phyloP scores from a whole-genome alignment of 306 rosid species.

The Vicia faba region DNA sequence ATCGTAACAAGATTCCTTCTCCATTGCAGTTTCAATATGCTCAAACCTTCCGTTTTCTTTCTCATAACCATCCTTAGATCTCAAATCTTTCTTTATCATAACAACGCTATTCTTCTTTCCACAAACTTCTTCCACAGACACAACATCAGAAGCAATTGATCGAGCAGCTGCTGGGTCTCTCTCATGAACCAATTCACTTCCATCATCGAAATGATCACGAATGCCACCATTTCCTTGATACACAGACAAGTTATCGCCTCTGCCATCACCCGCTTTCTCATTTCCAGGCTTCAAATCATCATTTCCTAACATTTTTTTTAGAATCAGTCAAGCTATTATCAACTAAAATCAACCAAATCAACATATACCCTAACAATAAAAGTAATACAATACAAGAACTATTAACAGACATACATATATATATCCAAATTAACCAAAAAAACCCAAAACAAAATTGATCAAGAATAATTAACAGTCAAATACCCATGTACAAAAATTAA shows the following conservation, averaged over 20 bases:
- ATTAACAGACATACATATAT: slow-evolving; percentile 32
- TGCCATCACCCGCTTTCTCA: slow-evolving; percentile 61
- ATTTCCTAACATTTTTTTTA: slow-evolving; percentile 51
- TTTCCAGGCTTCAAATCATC: slow-evolving; percentile 58
- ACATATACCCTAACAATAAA: slow-evolving; percentile 24
- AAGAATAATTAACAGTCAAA: slow-evolving; percentile 14
- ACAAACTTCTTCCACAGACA: slow-evolving; percentile 42
- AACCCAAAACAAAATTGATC: not conserved
- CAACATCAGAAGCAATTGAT: slow-evolving; percentile 39
- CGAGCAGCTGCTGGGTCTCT: slow-evolving; percentile 39
- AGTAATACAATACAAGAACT: slow-evolving; percentile 22
- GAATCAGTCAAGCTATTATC: slow-evolving; percentile 39
- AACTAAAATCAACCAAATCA: slow-evolving; percentile 30
- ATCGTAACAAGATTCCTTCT: slow-evolving; percentile 42
- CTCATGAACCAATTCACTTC: slow-evolving; percentile 41
- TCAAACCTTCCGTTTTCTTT: slow-evolving; percentile 37
- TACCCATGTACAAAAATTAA: slow-evolving; percentile 34
- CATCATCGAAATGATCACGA: slow-evolving; percentile 42
- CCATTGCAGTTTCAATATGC: slow-evolving; percentile 34
- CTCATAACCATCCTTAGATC: slow-evolving; percentile 43
- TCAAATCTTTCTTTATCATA: slow-evolving; percentile 44
- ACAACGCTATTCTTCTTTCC: slow-evolving; percentile 39
- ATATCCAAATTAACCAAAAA: slow-evolving; percentile 19
- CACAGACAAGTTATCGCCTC: slow-evolving; percentile 51
- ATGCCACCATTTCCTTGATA: slow-evolving; percentile 42